phyloP scores from a whole-genome alignment of 164 flowering plant genomes.

The Saururus chinensis region DNA sequence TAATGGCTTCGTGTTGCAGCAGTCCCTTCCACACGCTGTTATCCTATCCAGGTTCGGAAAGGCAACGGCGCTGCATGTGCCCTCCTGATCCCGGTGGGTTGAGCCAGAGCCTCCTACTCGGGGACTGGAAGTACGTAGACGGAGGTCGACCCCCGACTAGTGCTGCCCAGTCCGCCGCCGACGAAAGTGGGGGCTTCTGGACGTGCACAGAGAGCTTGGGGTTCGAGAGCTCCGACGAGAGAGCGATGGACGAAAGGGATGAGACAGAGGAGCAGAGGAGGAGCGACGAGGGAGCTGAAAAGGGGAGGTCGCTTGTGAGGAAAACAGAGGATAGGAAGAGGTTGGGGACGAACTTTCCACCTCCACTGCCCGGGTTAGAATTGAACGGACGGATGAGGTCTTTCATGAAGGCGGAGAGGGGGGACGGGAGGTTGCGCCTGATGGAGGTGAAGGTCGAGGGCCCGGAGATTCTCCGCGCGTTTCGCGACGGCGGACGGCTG shows the following conservation, averaged over 20 bases:
- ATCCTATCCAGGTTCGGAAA: too few relatives aligned
- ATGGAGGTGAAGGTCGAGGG: constrained; percentile 30
- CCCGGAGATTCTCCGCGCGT: constrained; percentile 36
- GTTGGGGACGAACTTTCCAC: constrained; percentile 31
- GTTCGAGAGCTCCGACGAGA: constrained; percentile 46
- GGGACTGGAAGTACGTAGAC: too few relatives aligned
- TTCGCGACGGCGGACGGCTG: constrained; percentile 42
- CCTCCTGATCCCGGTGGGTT: too few relatives aligned
- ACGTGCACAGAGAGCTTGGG: constrained; percentile 62
- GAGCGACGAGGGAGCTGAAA: neutral
- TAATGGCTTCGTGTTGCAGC: too few relatives aligned
- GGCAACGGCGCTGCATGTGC: too few relatives aligned
- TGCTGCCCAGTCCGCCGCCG: neutral
- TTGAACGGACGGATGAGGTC: constrained; percentile 30
- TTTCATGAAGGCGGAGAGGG: constrained; percentile 36
- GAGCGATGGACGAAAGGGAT: neutral
- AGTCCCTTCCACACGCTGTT: too few relatives aligned
- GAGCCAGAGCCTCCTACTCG: too few relatives aligned
- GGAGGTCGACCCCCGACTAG: too few relatives aligned
- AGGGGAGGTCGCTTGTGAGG: neutral
- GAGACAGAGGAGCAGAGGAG: neutral
- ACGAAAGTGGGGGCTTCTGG: constrained; percentile 15
- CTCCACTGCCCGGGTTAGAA: constrained; percentile 38
- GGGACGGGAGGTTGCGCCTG: constrained; percentile 40
- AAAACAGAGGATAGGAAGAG: neutral